These are phyloP conservation scores for Podospora appendiculata DNA, from an alignment of 495 filamentous ascomycete genomes.

Conservation along the genomic window DNA sequence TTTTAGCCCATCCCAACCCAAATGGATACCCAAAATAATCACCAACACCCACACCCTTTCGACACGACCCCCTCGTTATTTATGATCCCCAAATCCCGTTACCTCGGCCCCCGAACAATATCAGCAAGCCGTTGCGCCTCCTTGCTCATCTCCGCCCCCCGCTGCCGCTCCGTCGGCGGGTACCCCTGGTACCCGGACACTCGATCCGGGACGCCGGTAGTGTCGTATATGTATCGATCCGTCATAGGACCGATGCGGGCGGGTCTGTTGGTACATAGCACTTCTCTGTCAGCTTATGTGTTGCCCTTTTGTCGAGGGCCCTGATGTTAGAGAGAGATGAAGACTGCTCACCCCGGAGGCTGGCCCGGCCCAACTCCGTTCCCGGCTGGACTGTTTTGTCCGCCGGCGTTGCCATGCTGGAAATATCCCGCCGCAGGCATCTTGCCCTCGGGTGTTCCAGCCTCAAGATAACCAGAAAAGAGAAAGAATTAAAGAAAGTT, in stretches of 20 bases:
- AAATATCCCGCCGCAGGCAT: no score
- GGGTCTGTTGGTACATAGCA: not conserved
- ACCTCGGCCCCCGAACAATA: not conserved
- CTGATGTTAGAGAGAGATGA: no score
- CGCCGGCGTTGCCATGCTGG: no score
- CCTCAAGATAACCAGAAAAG: no score
- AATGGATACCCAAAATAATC: not conserved
- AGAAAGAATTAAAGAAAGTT: no score
- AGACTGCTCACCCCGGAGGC: no score
- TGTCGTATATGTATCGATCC: conserved; percentile 6
- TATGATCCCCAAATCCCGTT: not conserved
- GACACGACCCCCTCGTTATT: not conserved
- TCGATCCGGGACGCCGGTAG: not conserved
- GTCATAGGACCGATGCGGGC: not conserved
- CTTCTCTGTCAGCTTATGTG: no score
- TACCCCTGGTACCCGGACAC: conserved; percentile 2
- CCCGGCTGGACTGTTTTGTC: no score
- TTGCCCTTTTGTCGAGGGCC: no score
- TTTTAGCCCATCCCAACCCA: not conserved
- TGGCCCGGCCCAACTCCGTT: no score
- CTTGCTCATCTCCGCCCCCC: not conserved
- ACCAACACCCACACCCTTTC: not conserved
- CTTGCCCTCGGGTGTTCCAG: no score
- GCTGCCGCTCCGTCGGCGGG: not conserved
- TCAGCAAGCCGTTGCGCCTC: not conserved